phyloP scores from a whole-genome alignment of 2,329 filamentous ascomycete species.

The Passalora sequoiae region DNA sequence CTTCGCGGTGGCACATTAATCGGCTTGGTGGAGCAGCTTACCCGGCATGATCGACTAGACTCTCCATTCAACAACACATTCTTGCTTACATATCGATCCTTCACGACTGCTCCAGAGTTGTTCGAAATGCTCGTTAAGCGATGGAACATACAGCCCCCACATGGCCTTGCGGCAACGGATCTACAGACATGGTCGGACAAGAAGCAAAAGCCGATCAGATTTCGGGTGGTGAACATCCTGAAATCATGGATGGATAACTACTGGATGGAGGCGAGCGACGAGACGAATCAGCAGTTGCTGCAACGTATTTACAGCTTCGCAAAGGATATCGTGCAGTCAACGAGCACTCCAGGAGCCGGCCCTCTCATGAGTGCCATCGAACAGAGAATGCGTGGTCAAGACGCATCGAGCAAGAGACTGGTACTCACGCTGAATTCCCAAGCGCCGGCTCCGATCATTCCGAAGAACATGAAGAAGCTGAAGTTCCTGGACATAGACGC shows the following conservation, averaged over 20 bases:
- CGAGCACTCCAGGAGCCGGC: conserved; percentile 81
- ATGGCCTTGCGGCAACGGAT: conserved; percentile 68
- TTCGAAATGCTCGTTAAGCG: conserved; percentile 89
- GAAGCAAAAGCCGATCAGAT: conserved; percentile 93
- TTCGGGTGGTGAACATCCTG: conserved; percentile 93
- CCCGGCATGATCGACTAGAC: conserved; percentile 90
- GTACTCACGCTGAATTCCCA: conserved; percentile 74
- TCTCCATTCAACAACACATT: conserved; percentile 97
- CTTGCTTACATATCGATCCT: conserved; percentile 91
- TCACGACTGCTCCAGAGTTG: conserved; percentile 82
- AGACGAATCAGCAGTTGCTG: conserved; percentile 77
- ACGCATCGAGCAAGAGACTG: conserved; percentile 77
- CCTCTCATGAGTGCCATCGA: conserved; percentile 83
- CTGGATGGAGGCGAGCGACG: conserved; percentile 94
- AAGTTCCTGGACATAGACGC: conserved; percentile 97
- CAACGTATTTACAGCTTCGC: conserved; percentile 87
- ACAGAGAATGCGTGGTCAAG: conserved; percentile 80
- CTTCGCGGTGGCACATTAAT: conserved; percentile 86
- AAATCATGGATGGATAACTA: conserved; percentile 99
- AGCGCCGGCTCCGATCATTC: conserved; percentile 84
- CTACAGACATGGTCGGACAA: conserved; percentile 84
- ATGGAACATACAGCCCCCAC: conserved; percentile 87
- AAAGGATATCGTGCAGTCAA: conserved; percentile 84
- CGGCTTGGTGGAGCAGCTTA: conserved; percentile 89
- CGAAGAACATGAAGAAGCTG: conserved; percentile 99